Evolutionary conservation across 495 filamentous ascomycete species (phyloP), one percentile per base, ranked within the genome.

Genomic region (Hapsidospora chrysogenum): DNA sequence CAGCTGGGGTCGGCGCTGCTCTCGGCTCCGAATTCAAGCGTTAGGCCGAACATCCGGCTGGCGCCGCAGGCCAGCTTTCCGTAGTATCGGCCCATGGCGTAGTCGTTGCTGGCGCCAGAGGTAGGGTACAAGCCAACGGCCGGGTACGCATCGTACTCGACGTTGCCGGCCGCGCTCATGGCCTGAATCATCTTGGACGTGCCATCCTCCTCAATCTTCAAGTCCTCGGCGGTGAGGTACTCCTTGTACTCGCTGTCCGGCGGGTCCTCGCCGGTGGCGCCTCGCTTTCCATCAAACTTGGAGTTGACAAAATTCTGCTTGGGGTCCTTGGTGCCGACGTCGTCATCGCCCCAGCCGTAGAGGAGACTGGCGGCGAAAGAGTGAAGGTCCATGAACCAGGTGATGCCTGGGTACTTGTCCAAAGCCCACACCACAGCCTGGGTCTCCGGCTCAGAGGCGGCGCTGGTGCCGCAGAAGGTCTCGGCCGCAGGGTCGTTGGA

Each of bases 371-470:
- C 8, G 19, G 52, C 50, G 28, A 46, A 49, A 3, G 58, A 60
- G 45, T 64, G 60, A 10, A 62, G 38, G 42, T 64, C 60, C 11
- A 62, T 41, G 41, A 56, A 59, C 58, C 58, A 61, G 9, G 52
- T 31, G 18, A 64, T 48, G 21, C 56, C 55, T 27, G 43, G 27
- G 41, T 52, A 61, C 32, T 42, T 41, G 36, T 57, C 55, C 33
- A 60, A 48, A n/a, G 54, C 38, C 30, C 44, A 59, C 17, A 44
- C 47, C 26, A 53, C 38, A 41, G 48, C 51, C 40, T 47, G 39
- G 13, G 54, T 51, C 45, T 60, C 56, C 14, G 54, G 45, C 45
- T 58, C 56, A 0, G 56, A 58, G 26, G 49, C 46, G 15, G 54
- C 36, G 1, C 37, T 42, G 9, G 51, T 46, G 13, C 55, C 56